Percentiles rank a stretch among this genome's conserved stretches.
Conservation (phyloP, 345 rosid genomes). For the Citrus unshiu region DNA sequence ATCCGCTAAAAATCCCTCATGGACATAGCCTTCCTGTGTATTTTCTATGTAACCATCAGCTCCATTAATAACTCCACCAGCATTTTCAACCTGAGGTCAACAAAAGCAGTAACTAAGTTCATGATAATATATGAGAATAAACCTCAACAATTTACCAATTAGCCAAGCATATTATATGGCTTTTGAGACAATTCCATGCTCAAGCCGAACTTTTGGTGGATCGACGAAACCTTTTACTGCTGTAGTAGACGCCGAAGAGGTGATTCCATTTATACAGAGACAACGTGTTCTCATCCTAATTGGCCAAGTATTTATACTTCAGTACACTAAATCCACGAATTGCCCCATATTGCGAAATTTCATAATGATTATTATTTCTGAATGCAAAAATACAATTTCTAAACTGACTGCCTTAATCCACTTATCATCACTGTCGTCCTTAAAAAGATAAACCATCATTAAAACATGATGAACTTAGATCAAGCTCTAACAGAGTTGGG, state of each 20-base stretch:
- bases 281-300: neutral
- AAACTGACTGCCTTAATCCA: neutral
- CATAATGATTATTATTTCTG: neutral
- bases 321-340: neutral
- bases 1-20: conserved; percentile 82
- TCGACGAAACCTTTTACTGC: neutral
- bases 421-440: neutral
- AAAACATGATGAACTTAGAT: conserved; percentile 2
- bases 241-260: neutral
- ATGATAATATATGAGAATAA: conserved; percentile 10
- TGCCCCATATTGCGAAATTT: neutral
- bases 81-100: conserved; percentile 35
- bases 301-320: neutral
- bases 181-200: neutral
- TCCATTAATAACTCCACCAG: conserved; percentile 43
- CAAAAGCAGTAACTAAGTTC: neutral
- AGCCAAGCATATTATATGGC: neutral
- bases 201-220: neutral
- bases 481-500: neutral
- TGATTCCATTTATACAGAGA: neutral
- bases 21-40: conserved; percentile 67
- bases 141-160: conserved; percentile 6
- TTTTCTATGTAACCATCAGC: conserved; percentile 55
- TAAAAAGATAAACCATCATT: neutral
- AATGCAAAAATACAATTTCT: neutral